Evolutionary conservation across 495 filamentous ascomycete genomes (phyloP).

Genomic region (Daldinia grandis): DNA sequence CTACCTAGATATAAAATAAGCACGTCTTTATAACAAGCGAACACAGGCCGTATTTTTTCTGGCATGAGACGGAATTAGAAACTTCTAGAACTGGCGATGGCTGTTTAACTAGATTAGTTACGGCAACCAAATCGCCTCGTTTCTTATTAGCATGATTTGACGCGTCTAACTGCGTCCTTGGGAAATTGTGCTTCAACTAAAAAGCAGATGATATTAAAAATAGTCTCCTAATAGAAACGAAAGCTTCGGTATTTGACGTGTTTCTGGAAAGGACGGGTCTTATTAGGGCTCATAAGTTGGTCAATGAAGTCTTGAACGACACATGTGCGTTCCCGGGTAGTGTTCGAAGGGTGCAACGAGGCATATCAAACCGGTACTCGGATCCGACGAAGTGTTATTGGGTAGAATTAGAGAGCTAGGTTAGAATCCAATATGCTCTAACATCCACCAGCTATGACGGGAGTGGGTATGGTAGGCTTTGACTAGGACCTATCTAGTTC

Average conservation of each 20-base stretch:
- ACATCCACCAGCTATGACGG: background rate
- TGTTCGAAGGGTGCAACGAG: background rate
- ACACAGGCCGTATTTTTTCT: background rate
- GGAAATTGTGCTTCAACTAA: background rate
- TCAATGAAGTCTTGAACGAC: background rate
- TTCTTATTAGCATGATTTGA: background rate
- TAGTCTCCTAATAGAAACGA: background rate
- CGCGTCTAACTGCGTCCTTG: background rate
- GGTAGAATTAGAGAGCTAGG: background rate
- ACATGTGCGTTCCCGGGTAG: background rate
- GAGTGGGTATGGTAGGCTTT: background rate
- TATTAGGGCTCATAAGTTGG: background rate
- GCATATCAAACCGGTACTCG: background rate
- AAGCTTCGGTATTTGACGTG: background rate
- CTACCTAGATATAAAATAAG: background rate
- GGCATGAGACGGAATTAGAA: background rate
- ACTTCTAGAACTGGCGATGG: background rate
- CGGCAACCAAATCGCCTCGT: background rate
- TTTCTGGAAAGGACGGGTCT: background rate
- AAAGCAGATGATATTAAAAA: background rate
- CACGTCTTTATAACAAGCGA: background rate
- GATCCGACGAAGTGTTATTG: background rate
- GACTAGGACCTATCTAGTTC: background rate
- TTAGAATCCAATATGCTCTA: no score
- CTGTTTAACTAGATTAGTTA: background rate